Base-by-base conservation (phyloP, 177 flowering plant genomes). In the Vitis hybrid region DNA sequence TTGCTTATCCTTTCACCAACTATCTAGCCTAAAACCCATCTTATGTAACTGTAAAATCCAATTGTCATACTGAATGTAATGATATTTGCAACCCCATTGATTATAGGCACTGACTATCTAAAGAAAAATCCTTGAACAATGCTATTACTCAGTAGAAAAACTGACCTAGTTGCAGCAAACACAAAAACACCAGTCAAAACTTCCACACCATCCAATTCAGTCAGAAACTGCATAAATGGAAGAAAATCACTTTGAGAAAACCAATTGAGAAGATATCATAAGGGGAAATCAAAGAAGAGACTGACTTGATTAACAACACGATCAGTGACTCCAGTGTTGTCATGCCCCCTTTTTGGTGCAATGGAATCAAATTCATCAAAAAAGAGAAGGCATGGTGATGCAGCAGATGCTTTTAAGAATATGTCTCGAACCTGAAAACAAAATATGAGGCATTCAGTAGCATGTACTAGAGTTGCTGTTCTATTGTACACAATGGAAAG, bases 281-380 rank as follows among this genome's bases (percentile, higher is more conserved):
- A 56, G n/a, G 16, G 56, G 52, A 51, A 59, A 2, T 13, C 11
- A 73, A 49, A 63, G 8, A 61, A 68, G 65, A 68, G 48, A 79
- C 85, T 67, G 11, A 94, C 98, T 79, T 94, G 99, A 80, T 94
- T 94, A 71, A 94, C 99, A 76, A 94, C 99, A 71, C 99, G 91
- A 76, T 94, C 99, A 66, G 99, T 94, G 21, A 94, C 99, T 51
- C 99, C 99, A 70, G 99, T 94, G 81, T 94, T 94, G 69, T 94
- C 99, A 87, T 94, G 99, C 52, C 99, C 99, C 81, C 99, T 88
- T 80, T 91, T 92, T 13, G 99, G 99, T 53, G 99, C 99, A 72
- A 94, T 94, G 31, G 99, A 94, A 76, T 94, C 99, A 80, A 94
- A 94, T 78, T 94, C 99, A 75, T 94, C 99, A 81, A 94, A 94